A percentile compares a stretch with the other conserved stretches of the same genome.
Evolutionary conservation across 805 yeast species (phyloP).

Genomic region (Blastobotrys chiropterorum): DNA sequence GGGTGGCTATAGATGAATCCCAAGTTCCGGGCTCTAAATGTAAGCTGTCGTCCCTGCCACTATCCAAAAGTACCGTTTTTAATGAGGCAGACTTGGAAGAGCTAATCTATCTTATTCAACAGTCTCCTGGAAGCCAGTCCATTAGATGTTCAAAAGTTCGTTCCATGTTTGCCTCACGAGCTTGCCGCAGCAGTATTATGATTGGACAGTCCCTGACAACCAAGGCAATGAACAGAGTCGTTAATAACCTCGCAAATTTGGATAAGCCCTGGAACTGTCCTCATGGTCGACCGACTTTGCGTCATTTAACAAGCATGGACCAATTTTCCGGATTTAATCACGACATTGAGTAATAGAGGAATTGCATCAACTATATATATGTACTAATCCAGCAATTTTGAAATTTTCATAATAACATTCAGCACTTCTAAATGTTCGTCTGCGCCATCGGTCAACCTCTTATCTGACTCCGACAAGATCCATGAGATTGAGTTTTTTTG

Average conservation of each 20-base stretch:
- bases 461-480: conserved; percentile 68
- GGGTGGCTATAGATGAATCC: conserved; percentile 44
- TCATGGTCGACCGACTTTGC: conserved; percentile 95
- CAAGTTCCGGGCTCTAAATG: conserved; percentile 52
- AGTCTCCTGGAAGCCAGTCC: conserved; percentile 39
- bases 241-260: conserved; percentile 57
- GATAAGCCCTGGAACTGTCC: conserved; percentile 95
- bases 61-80: conserved; percentile 63
- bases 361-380: background rate
- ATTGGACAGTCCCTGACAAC: conserved; percentile 65
- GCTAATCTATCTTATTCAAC: conserved; percentile 59
- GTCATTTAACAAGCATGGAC: conserved; percentile 64
- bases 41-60: conserved; percentile 58
- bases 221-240: conserved; percentile 61
- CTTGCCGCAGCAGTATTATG: conserved; percentile 93
- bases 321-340: conserved; percentile 8
- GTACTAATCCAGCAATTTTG: background rate
- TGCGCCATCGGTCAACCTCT: conserved; percentile 71
- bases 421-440: conserved; percentile 82
- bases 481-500: conserved; percentile 63
- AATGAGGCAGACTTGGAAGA: conserved; percentile 65
- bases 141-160: conserved; percentile 72
- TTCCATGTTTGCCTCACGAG: conserved; percentile 86
- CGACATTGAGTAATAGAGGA: conserved; percentile 5
- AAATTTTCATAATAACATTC: conserved; percentile 51